A percentile compares a stretch with the other conserved stretches of the same genome.
Evolutionary conservation across 106 monocot species (phyloP).

Genomic region (Xerophyta viscosa): DNA sequence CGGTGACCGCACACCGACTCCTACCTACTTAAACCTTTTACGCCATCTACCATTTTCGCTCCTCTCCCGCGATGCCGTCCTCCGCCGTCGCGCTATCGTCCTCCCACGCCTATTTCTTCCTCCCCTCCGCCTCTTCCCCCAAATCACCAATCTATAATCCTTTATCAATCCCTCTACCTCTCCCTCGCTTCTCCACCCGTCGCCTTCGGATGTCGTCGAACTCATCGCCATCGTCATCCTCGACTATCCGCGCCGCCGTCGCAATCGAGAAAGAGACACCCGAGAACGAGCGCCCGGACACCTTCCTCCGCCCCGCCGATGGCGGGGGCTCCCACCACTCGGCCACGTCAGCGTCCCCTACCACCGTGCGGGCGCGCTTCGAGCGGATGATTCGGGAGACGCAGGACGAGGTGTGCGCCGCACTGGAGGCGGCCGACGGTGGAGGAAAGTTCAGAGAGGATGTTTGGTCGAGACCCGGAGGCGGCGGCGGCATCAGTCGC

Average conservation of each 20-base stretch:
- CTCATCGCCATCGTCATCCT: too few relatives aligned
- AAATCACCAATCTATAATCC: too few relatives aligned
- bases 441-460: conserved; percentile 77
- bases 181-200: too few relatives aligned
- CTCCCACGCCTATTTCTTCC: too few relatives aligned
- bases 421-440: conserved; percentile 82
- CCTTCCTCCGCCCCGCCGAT: conserved; percentile 71
- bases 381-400: conserved; percentile 81
- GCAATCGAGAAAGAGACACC: conserved; percentile 95
- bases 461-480: conserved; percentile 95
- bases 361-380: conserved; percentile 67
- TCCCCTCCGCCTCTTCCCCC: too few relatives aligned
- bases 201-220: too few relatives aligned
- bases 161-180: too few relatives aligned
- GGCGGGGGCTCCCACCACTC: background rate
- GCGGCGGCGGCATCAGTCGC: conserved; percentile 92
- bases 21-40: too few relatives aligned
- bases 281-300: conserved; percentile 88
- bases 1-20: too few relatives aligned
- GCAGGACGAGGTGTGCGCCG: conserved; percentile 92
- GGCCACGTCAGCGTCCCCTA: conserved; percentile 12
- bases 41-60: too few relatives aligned
- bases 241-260: conserved; percentile 33
- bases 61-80: conserved; percentile 1
- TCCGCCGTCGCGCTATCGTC: background rate